Conservation (phyloP, 148 eudicot genomes). For the Vaccinium macrocarpon region DNA sequence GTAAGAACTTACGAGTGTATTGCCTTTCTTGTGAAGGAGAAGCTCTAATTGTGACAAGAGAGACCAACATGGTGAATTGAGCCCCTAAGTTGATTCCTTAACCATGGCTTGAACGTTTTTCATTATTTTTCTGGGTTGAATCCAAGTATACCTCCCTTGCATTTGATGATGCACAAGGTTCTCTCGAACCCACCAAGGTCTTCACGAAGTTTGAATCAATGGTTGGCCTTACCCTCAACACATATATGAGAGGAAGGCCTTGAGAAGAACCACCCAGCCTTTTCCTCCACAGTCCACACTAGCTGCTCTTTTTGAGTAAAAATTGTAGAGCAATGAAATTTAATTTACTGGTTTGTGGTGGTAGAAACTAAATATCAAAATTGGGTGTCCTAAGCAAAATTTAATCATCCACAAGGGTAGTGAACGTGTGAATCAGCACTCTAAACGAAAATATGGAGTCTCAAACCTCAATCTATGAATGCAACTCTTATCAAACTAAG, state of each 20-base stretch:
- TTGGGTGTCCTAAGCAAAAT: background rate
- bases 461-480: background rate
- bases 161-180: background rate
- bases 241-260: background rate
- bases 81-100: background rate
- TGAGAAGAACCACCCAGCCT: background rate
- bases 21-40: background rate
- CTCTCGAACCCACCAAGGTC: background rate
- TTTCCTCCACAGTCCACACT: background rate
- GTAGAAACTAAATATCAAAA: background rate
- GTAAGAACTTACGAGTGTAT: background rate
- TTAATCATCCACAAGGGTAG: background rate
- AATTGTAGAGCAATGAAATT: background rate
- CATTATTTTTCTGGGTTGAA: background rate
- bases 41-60: background rate
- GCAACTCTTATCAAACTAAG: background rate
- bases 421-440: background rate
- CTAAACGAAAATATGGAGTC: background rate
- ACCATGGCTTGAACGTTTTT: background rate
- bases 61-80: background rate
- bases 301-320: background rate
- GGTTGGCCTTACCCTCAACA: background rate
- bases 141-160: background rate
- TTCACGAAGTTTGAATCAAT: background rate
- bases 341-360: background rate